These are phyloP conservation scores for Citropsis articulata DNA, from an alignment of 345 rosid genomes.

Conservation along the genomic window DNA sequence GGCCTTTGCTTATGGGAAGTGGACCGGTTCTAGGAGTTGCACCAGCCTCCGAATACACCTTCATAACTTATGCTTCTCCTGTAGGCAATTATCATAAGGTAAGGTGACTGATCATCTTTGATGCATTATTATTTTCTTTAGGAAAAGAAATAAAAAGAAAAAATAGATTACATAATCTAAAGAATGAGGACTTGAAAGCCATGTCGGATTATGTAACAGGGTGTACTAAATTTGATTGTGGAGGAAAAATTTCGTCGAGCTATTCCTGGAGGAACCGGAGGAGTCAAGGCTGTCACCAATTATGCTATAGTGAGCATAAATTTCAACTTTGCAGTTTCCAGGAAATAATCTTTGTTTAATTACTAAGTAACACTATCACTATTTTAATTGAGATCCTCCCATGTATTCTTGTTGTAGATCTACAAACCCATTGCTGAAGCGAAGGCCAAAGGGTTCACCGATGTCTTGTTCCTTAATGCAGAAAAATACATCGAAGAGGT, in stretches of 20 bases:
- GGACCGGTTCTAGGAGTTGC: constrained; percentile 23
- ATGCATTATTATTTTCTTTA: too few relatives aligned
- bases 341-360: neutral
- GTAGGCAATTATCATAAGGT: constrained; percentile 34
- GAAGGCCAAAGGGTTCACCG: constrained; percentile 61
- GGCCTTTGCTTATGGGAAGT: constrained; percentile 34
- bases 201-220: constrained; percentile 19
- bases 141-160: too few relatives aligned
- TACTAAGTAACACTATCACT: neutral
- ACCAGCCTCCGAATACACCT: constrained; percentile 24
- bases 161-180: too few relatives aligned
- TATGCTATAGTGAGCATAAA: constrained; percentile 52
- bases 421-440: constrained; percentile 45
- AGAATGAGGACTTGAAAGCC: neutral
- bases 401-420: constrained; percentile 25
- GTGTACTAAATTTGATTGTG: constrained; percentile 37
- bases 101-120: neutral
- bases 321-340: neutral
- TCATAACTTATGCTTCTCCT: constrained; percentile 28
- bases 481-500: constrained; percentile 62
- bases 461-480: constrained; percentile 58
- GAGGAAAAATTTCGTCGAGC: constrained; percentile 50
- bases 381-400: neutral
- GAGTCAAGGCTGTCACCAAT: constrained; percentile 55
- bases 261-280: constrained; percentile 59